These are phyloP conservation scores for Rhizoctonia solani DNA, from an alignment of 1,284 basidiomycete species.

Conservation along the genomic window DNA sequence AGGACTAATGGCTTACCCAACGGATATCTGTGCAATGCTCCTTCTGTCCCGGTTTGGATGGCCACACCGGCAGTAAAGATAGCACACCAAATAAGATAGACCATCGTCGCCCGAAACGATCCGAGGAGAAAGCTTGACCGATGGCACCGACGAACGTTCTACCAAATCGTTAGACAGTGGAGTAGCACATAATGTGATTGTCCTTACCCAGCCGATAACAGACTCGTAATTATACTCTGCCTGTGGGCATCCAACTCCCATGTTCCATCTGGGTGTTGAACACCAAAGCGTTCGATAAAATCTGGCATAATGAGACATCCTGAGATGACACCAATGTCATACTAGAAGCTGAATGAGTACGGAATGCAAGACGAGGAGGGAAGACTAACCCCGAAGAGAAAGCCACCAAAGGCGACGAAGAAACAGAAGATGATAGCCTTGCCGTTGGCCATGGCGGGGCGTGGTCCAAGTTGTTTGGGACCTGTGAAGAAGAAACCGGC, in stretches of 20 bases:
- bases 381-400: conserved; percentile 20
- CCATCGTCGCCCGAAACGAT: conserved; percentile 68
- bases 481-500: conserved; percentile 1
- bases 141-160: conserved; percentile 59
- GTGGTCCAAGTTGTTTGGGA: no score
- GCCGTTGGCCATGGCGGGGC: conserved; percentile 47
- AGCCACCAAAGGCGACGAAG: conserved; percentile 59
- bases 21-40: conserved; percentile 66
- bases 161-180: background rate
- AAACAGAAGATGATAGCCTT: conserved; percentile 63
- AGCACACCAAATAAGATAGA: conserved; percentile 78
- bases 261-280: conserved; percentile 54
- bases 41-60: conserved; percentile 69
- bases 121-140: conserved; percentile 74
- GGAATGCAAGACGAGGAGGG: background rate
- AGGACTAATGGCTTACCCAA: conserved; percentile 56
- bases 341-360: conserved; percentile 61
- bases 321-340: conserved; percentile 74
- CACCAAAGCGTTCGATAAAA: conserved; percentile 69
- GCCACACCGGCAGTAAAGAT: conserved; percentile 73
- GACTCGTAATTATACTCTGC: conserved; percentile 76
- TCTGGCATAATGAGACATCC: conserved; percentile 82
- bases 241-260: conserved; percentile 61
- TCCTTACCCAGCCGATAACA: conserved; percentile 75
- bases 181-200: no score